phyloP scores from a whole-genome alignment of 1,139 yeast genomes.

The Debaryomyces subglobosus region DNA sequence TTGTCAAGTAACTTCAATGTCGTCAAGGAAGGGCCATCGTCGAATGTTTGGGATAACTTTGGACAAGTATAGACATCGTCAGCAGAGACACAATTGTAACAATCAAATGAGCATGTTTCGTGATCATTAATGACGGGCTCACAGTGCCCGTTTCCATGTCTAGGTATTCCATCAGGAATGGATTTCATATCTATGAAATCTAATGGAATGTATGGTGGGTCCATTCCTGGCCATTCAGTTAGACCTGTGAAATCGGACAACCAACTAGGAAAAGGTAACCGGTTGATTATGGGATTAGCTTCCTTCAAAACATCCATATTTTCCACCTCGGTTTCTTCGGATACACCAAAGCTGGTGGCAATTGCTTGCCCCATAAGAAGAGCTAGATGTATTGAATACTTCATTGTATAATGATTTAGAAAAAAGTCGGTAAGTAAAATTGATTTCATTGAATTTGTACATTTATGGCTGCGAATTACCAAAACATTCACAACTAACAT shows the following conservation, averaged over 20 bases:
- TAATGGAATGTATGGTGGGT: slow-evolving; percentile 86
- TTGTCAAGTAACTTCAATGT: slow-evolving; percentile 61
- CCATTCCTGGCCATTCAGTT: slow-evolving; percentile 76
- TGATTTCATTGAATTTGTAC: slow-evolving; percentile 1
- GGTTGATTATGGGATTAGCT: neutral
- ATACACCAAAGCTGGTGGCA: neutral
- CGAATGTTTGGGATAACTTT: slow-evolving; percentile 81
- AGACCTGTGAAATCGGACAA: slow-evolving; percentile 72
- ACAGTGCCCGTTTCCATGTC: slow-evolving; percentile 66
- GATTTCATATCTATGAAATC: slow-evolving; percentile 62
- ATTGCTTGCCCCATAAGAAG: neutral
- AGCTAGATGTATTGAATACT: neutral
- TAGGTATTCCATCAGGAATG: slow-evolving; percentile 49
- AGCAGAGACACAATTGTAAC: slow-evolving; percentile 73
- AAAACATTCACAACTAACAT: neutral
- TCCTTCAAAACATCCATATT: neutral
- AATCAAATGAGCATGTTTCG: slow-evolving; percentile 78
- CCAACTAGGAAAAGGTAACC: slow-evolving; percentile 76
- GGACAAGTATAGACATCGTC: slow-evolving; percentile 83
- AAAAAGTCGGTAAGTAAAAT: neutral
- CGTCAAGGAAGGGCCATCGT: slow-evolving; percentile 87
- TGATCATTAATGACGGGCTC: slow-evolving; percentile 39
- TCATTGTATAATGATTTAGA: neutral
- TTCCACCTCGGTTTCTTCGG: neutral
- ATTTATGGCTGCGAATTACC: slow-evolving; percentile 9